Conservation (phyloP, 768 basidiomycete genomes). For the Mycena galericulata region DNA sequence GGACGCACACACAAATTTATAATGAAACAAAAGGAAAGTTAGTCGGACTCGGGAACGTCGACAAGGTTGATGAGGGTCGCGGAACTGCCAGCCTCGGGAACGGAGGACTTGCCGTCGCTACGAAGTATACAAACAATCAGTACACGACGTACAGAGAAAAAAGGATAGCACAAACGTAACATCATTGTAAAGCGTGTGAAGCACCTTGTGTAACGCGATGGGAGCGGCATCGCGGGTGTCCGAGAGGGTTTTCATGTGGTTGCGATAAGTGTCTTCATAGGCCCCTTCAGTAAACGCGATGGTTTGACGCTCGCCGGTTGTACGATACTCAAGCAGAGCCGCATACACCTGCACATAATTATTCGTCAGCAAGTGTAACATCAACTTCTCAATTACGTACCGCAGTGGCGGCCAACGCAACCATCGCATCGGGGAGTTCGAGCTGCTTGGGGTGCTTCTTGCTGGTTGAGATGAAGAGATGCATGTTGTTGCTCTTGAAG, state of each 20-base stretch:
- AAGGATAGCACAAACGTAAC: neutral
- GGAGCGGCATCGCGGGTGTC: neutral
- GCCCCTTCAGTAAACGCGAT: conserved; percentile 18
- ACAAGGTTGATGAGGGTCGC: conserved; percentile 16
- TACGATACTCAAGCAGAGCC: neutral
- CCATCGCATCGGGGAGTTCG: conserved; percentile 15
- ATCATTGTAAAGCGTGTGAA: conserved; percentile 13
- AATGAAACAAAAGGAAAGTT: neutral
- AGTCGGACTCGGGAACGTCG: conserved; percentile 16
- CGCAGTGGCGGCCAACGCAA: neutral
- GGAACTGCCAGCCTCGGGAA: conserved; percentile 19
- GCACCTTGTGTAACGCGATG: neutral
- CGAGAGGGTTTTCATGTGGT: conserved; percentile 1
- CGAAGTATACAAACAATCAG: neutral
- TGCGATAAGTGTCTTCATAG: conserved; percentile 13
- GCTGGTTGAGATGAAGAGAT: conserved; percentile 1
- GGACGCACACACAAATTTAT: too few species aligned
- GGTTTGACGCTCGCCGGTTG: conserved; percentile 6
- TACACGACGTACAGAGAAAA: neutral
- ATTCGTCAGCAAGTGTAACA: neutral
- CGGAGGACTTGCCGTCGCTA: too few species aligned
- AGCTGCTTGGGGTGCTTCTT: neutral
- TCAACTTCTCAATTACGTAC: neutral
- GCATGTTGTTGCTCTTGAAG: neutral
- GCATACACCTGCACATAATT: conserved; percentile 10